Conservation (phyloP, 805 yeast species). For the Zygosaccharomyces pseudorouxii region DNA sequence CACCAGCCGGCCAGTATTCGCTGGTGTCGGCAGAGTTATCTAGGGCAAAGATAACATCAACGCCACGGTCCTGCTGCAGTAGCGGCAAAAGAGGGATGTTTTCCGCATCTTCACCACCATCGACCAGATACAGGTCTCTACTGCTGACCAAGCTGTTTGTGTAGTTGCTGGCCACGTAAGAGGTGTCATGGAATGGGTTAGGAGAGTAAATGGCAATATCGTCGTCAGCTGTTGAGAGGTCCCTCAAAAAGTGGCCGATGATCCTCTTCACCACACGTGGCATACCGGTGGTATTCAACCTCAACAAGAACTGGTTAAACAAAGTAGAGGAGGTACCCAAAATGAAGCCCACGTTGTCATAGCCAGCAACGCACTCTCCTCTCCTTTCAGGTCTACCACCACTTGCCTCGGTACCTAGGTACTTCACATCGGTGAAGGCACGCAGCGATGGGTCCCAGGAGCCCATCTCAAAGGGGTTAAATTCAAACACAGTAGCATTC, state of each 20-base stretch:
- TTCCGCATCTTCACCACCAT: slow-evolving; percentile 70
- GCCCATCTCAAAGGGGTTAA: slow-evolving; percentile 71
- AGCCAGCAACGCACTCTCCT: slow-evolving; percentile 61
- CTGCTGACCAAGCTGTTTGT: slow-evolving; percentile 39
- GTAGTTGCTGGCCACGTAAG: slow-evolving; percentile 32
- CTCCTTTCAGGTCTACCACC: slow-evolving; percentile 52
- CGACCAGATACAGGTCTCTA: slow-evolving; percentile 51
- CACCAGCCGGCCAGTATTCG: slow-evolving; percentile 62
- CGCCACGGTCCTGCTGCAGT: slow-evolving; percentile 53
- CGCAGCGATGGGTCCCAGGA: slow-evolving; percentile 79
- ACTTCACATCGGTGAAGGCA: slow-evolving; percentile 62
- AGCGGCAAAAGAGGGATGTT: slow-evolving; percentile 61
- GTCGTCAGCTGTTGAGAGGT: slow-evolving; percentile 47
- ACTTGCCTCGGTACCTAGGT: slow-evolving; percentile 61
- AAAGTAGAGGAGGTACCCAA: slow-evolving; percentile 80
- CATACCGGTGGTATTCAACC: slow-evolving; percentile 50
- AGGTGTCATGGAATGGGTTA: slow-evolving; percentile 59
- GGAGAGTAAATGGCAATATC: slow-evolving; percentile 70
- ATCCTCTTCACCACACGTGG: slow-evolving; percentile 45
- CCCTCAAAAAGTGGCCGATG: slow-evolving; percentile 42
- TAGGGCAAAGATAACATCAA: slow-evolving; percentile 61
- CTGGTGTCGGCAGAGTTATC: slow-evolving; percentile 68
- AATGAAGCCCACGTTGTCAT: slow-evolving; percentile 76
- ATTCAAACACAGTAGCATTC: slow-evolving; percentile 67
- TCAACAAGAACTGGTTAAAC: slow-evolving; percentile 64